Base-by-base conservation (phyloP, 768 basidiomycete species). In the Serpula lacrymans region DNA sequence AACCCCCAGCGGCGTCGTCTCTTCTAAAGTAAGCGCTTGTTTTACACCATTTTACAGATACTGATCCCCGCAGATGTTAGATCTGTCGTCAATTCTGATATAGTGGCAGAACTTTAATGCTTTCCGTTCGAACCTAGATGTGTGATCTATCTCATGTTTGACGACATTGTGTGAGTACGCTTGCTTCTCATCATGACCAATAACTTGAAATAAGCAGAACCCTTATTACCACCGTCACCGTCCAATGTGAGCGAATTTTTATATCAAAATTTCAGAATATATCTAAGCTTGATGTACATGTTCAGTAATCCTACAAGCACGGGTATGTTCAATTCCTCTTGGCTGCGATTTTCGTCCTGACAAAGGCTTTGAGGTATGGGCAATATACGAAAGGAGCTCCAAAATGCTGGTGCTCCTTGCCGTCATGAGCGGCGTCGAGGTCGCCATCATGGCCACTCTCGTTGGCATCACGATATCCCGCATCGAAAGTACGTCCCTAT, bases 331-430 rank as follows among this genome's bases (percentile, higher is more conserved):
- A n/a, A n/a, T n/a, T n/a, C n/a, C n/a, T n/a, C n/a, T n/a, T n/a
- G n/a, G n/a, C n/a, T n/a, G n/a, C n/a, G n/a, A n/a, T n/a, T n/a
- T n/a, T n/a, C 39, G 14, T 22, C 26, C 16, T 31, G 20, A 30
- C n/a, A n/a, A n/a, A n/a, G n/a, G n/a, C n/a, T n/a, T n/a, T n/a
- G 13, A 48, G 46, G 43, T 39, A 18, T 48, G 46, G 46, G 43
- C 43, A 27, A 37, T 45, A 12, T 45, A 45, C 33, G 34, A 30
- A 6, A 28, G 46, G 36, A 48, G 23, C 18, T 29, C 23, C 23
- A 45, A 23, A 11, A 33, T 45, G 8, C 23, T 39, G 11, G 36
- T 6, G 9, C 37, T 34, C 26, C 27, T 48, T 12, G 20, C 37
- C 16, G 34, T 16, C 17, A 17, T 45, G n/a, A 34, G 34, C 33